Evolutionary conservation across 768 basidiomycete genomes (phyloP).

Genomic region (Chalciporus sphaerocephalus): DNA sequence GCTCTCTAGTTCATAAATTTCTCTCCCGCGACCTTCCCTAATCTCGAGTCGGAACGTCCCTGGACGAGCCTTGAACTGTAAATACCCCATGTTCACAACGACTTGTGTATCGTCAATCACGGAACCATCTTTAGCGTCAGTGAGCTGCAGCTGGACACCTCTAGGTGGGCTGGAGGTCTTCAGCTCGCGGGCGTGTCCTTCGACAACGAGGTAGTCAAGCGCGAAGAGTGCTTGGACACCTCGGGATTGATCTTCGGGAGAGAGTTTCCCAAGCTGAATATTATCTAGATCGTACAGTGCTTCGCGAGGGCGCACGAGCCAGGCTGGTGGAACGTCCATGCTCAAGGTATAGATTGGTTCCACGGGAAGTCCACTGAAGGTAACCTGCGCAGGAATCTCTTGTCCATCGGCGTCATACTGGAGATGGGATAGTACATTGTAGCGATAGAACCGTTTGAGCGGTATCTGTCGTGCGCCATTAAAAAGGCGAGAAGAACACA

Average conservation of each 20-base stretch:
- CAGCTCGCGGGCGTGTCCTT: constrained; percentile 87
- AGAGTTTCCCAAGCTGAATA: constrained; percentile 72
- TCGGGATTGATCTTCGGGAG: constrained; percentile 43
- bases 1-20: constrained; percentile 80
- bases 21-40: constrained; percentile 71
- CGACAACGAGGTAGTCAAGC: constrained; percentile 87
- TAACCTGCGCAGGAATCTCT: constrained; percentile 53
- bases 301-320: constrained; percentile 89
- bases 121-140: constrained; percentile 37
- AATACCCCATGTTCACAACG: constrained; percentile 91
- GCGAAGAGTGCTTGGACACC: constrained; percentile 78
- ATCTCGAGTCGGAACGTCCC: constrained; percentile 84
- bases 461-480: constrained; percentile 54
- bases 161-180: constrained; percentile 67
- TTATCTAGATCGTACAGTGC: constrained; percentile 94
- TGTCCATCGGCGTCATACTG: constrained; percentile 63
- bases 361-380: constrained; percentile 69
- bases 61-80: constrained; percentile 92
- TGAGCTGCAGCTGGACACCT: constrained; percentile 86
- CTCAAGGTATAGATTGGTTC: constrained; percentile 93
- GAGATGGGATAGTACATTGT: constrained; percentile 54
- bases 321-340: constrained; percentile 86
- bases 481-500: not conserved
- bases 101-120: constrained; percentile 82
- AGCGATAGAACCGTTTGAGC: constrained; percentile 89